Evolutionary conservation across 2,329 filamentous ascomycete genomes (phyloP), one percentile per base, ranked within the genome.

Genomic region (Cladosporium sphaerospermum): DNA sequence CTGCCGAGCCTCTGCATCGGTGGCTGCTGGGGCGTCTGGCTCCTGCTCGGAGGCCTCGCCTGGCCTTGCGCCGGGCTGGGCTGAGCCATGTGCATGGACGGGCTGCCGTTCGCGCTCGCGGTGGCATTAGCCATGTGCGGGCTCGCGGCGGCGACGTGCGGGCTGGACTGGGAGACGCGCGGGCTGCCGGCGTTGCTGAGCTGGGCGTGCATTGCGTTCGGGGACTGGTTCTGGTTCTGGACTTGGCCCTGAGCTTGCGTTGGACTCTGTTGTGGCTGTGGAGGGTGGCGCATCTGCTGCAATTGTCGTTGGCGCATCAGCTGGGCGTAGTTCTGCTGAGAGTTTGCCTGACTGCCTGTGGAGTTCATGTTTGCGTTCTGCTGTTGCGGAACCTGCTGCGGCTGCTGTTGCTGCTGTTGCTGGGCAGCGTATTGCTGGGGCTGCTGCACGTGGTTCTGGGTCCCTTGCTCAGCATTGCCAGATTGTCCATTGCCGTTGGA

Each of bases 1-100:
- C 63, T 65, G 8, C 65, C 61, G 39, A 68, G 49, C 11, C 65
- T 55, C 49, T 64, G 60, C 62, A 67, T 64, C 1, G 48, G 39
- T 14, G 37, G 48, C 19, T 51, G 48, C 45, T 64, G 64, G 9
- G 64, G 66, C n/a, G 36, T 39, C 36, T 39, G 36, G n/a, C 36
- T 39, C 14, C 65, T 54, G 32, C 61, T 65, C 13, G 64, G 57
- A 13, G 61, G 60, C 16, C 61, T 46, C 10, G 48, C 40, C 41
- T 59, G 46, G n/a, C 57, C 41, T 52, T 52, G 42, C 45, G 56
- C 54, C 16, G 42, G 47, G 32, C 40, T 51, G 4, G 48, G 48
- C 31, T 51, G 48, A 10, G 48, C 48, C 48, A 51, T 51, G 40
- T 51, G 48, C 40, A 51, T 37, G 14, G 48, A 31, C 19, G 51